Base-by-base conservation (phyloP, 805 yeast genomes). In the Candida chilensis region DNA sequence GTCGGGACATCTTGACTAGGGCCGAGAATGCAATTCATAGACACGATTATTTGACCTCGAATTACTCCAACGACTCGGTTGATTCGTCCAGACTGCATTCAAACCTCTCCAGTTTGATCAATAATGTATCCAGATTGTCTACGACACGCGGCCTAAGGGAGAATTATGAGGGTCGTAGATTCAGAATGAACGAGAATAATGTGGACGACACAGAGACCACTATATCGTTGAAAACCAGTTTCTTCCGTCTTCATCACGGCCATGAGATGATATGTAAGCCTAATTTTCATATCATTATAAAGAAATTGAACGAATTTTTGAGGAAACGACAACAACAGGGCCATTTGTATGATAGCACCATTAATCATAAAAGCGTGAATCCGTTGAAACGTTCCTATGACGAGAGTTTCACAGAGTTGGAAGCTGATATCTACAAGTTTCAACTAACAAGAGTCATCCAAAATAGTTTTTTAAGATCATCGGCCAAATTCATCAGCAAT, bases 351-450 rank as follows among this genome's bases (percentile, higher is more conserved):
- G 25, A 22, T n/a, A n/a, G 14, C 7, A 7, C 13, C 25, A 6
- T n/a, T 6, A 22, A n/a, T 5, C 25, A 22, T n/a, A 22, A 22
- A 11, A 22, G 13, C 11, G 11, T 15, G 6, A 22, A 22, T n/a
- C 25, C 25, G 6, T 22, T 22, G 12, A 22, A 22, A 15, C 11
- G 25, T n/a, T 22, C 25, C 7, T 22, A n/a, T n/a, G 25, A 22
- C 13, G 25, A 22, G 13, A n/a, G 11, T 7, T 12, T 7, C 7
- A 11, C 11, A 8, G 25, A 22, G 25, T n/a, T n/a, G 13, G 13
- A n/a, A 7, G 6, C 25, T 6, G 25, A 11, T 8, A 22, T n/a
- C 12, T 7, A 22, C 6, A 7, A 22, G 11, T 22, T 22, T n/a
- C 7, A 22, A 7, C 11, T 22, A 6, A 22, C 25, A 5, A 22